Evolutionary conservation across 2,329 filamentous ascomycete genomes (phyloP), one percentile per base, ranked within the genome.

Genomic region (Paecilomyces fulvus): DNA sequence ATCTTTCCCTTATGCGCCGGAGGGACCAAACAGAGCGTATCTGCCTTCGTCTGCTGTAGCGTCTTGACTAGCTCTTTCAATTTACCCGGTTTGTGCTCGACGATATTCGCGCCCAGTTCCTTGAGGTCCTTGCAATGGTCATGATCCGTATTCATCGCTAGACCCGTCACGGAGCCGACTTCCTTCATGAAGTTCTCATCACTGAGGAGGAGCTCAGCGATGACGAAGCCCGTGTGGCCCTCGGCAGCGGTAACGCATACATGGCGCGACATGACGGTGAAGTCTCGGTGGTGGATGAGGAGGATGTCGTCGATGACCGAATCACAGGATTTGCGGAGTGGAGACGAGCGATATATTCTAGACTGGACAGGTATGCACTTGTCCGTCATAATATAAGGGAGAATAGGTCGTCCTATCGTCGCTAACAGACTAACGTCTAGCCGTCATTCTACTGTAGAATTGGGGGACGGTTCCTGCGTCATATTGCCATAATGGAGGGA

Each of bases 141-240:
- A 14, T 70, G 65, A 5, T 67, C 56, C 0, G 77, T 74, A 52
- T 80, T 56, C 1, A 79, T 62, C 3, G 74, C 55, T 5, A 81
- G 67, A 10, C 73, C 75, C 25, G 67, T 70, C 43, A 82, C 64
- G 11, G 70, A 72, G 59, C 69, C 66, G 59, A 79, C 64, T 55
- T 76, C 72, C 21, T 65, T 65, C 14, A 68, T 70, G 68, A 81
- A 80, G 21, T 73, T 66, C 30, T 56, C 49, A 3, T 78, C 62
- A 21, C 70, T 75, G 51, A 80, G 73, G 48, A 80, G 70, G 6
- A 80, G 70, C 60, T 81, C 77, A 43, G 77, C 75, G 60, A 81
- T 80, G 56, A 76, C 67, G 59, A 78, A 80, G 59, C 78, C 79
- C 3, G 77, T 80, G 55, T 80, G 71, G 62, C 79, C 79, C 49